Percentiles rank a stretch among this genome's conserved stretches.
These are phyloP conservation scores for Suillus variegatus DNA, from an alignment of 768 basidiomycete genomes.

Conservation along the genomic window DNA sequence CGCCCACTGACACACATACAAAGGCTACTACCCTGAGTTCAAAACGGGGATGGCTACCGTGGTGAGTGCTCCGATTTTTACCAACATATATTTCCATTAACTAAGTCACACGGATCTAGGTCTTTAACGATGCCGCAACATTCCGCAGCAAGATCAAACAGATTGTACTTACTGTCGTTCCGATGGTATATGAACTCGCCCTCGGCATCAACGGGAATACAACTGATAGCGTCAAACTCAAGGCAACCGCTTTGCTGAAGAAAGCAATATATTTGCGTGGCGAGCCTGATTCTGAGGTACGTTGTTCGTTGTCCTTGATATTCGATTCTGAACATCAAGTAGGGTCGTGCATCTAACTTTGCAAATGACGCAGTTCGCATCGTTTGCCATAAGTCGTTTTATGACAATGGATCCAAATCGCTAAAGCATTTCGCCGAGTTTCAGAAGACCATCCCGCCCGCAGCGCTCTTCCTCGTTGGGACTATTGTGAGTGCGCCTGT, in stretches of 20 bases:
- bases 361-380: background rate
- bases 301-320: background rate
- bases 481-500: no score
- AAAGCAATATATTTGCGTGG: background rate
- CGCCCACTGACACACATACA: background rate
- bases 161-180: background rate
- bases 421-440: background rate
- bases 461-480: background rate
- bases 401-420: background rate
- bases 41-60: background rate
- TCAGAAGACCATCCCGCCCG: no score
- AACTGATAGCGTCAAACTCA: background rate
- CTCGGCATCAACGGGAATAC: background rate
- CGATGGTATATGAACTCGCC: background rate
- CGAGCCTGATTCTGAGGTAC: background rate
- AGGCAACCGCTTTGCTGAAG: background rate
- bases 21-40: background rate
- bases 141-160: background rate
- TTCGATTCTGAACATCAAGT: background rate
- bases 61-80: background rate
- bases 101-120: background rate
- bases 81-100: background rate
- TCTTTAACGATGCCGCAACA: background rate
- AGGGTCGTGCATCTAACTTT: background rate
- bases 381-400: background rate